Percentiles rank a stretch among this genome's conserved stretches.
phyloP scores from a whole-genome alignment of 768 basidiomycete species.

The Amanita rimosa region DNA sequence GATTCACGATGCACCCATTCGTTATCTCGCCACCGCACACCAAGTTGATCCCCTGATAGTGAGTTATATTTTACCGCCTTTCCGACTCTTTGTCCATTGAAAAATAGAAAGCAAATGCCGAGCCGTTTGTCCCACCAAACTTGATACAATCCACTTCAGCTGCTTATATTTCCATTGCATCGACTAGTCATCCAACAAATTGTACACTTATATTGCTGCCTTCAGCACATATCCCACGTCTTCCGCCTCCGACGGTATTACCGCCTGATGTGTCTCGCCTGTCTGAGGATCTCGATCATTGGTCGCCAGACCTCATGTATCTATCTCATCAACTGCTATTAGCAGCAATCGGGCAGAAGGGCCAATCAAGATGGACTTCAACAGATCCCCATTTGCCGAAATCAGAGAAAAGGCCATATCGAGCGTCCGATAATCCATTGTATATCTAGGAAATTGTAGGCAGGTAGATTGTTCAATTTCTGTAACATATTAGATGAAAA shows the following conservation, averaged over 20 bases:
- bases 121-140: constrained; percentile 43
- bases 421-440: constrained; percentile 39
- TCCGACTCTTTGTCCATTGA: not conserved
- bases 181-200: constrained; percentile 11
- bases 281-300: constrained; percentile 21
- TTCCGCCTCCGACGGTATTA: constrained; percentile 28
- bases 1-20: constrained; percentile 35
- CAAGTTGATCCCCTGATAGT: constrained; percentile 12
- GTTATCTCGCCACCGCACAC: constrained; percentile 32
- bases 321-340: constrained; percentile 26
- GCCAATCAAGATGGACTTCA: constrained; percentile 11
- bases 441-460: constrained; percentile 26
- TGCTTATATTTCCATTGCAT: constrained; percentile 31
- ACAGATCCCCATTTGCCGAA: not conserved
- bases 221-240: constrained; percentile 27
- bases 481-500: not conserved
- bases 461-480: not conserved
- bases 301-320: constrained; percentile 23
- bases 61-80: constrained; percentile 6
- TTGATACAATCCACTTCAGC: constrained; percentile 44
- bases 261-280: constrained; percentile 21
- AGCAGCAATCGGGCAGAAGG: constrained; percentile 18
- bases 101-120: constrained; percentile 20
- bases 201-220: constrained; percentile 37
- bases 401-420: constrained; percentile 12